Conservation (phyloP, 192 early-diverging fungal genomes). For the Diversispora epigaea region DNA sequence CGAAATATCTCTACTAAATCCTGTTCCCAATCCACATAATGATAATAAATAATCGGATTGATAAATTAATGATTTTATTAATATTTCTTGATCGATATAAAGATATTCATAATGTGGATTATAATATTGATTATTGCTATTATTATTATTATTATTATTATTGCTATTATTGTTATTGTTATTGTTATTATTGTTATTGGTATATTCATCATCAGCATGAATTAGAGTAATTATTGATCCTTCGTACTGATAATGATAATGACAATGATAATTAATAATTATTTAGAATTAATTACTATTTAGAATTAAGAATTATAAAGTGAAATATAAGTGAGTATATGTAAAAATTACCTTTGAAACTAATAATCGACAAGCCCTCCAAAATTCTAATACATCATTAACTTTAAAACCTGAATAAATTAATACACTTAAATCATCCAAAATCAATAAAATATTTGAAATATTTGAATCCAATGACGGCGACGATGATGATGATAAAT, state of each 20-base stretch:
- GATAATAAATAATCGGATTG: slow-evolving; percentile 50
- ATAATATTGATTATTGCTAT: too few species aligned
- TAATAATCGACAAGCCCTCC: slow-evolving; percentile 46
- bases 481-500: too few species aligned
- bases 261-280: too few species aligned
- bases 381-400: slow-evolving; percentile 41
- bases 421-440: slow-evolving; percentile 57
- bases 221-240: slow-evolving; percentile 53
- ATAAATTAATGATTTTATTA: slow-evolving; percentile 51
- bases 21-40: slow-evolving; percentile 51
- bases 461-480: not conserved
- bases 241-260: slow-evolving; percentile 41
- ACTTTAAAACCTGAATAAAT: slow-evolving; percentile 48
- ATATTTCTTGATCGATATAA: slow-evolving; percentile 38
- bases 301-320: not conserved
- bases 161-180: too few species aligned
- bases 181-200: not conserved
- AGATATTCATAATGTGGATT: too few species aligned
- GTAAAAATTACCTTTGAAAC: slow-evolving; percentile 38
- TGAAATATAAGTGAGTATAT: not conserved
- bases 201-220: slow-evolving; percentile 51
- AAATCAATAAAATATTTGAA: slow-evolving; percentile 45
- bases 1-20: slow-evolving; percentile 57
- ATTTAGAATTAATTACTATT: too few species aligned
- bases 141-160: too few species aligned